phyloP scores from a whole-genome alignment of 1,284 basidiomycete genomes.

The Anthracocystis walkeri region DNA sequence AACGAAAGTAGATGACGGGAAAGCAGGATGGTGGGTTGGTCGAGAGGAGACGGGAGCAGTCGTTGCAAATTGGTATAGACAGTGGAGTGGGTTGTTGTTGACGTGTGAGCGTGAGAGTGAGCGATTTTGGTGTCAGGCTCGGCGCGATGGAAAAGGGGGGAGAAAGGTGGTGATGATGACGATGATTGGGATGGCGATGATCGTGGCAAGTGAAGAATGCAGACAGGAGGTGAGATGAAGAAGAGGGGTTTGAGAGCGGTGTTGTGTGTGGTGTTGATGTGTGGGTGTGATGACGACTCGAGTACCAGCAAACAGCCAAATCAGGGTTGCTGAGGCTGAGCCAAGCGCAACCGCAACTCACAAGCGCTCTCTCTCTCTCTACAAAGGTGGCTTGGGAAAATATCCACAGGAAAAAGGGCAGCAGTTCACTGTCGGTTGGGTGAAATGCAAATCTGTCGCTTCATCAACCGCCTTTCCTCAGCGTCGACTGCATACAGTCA shows the following conservation, averaged over 20 bases:
- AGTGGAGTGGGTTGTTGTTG: background rate
- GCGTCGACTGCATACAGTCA: too few relatives aligned
- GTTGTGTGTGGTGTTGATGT: background rate
- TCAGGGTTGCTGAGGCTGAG: background rate
- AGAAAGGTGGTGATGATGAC: background rate
- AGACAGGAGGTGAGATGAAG: background rate
- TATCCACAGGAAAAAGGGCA: too few relatives aligned
- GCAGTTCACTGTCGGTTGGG: too few relatives aligned
- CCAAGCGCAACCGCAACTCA: too few relatives aligned
- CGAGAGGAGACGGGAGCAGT: background rate
- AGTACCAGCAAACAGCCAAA: conserved; percentile 5
- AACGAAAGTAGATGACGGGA: conserved; percentile 1
- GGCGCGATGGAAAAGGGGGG: background rate
- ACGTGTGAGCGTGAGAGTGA: background rate
- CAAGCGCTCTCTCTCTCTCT: too few relatives aligned
- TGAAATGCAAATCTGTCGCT: too few relatives aligned
- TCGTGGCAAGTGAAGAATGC: background rate
- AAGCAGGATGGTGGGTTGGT: background rate
- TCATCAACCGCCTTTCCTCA: too few relatives aligned
- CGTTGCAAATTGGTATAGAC: background rate
- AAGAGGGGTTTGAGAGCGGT: too few relatives aligned
- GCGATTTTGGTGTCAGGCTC: background rate
- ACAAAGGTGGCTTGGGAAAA: too few relatives aligned
- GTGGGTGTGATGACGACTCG: background rate
- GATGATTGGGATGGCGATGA: background rate